A percentile compares a stretch with the other conserved stretches of the same genome.
phyloP scores from a whole-genome alignment of 2,329 filamentous ascomycete species.

The Phialocephala subalpina region DNA sequence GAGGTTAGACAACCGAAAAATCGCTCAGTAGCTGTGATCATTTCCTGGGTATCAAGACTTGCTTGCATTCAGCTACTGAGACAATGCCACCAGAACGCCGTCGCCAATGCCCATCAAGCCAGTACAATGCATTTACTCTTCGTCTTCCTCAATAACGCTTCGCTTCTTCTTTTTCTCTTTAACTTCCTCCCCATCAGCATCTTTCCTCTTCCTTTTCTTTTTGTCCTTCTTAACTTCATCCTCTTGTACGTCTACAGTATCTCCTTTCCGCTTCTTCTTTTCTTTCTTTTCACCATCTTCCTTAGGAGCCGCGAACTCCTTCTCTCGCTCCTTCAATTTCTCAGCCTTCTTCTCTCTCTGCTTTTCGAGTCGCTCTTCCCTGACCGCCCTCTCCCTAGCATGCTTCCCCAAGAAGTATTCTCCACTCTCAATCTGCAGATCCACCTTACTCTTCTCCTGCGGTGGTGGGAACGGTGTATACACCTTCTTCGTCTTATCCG shows the following conservation, averaged over 20 bases:
- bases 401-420: slow-evolving; percentile 96
- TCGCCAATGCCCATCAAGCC: slow-evolving; percentile 29
- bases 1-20: too few relatives aligned
- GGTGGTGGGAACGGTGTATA: slow-evolving; percentile 98
- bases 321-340: slow-evolving; percentile 83
- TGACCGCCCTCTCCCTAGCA: slow-evolving; percentile 84
- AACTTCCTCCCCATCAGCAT: slow-evolving; percentile 35
- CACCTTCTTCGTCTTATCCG: slow-evolving; percentile 90
- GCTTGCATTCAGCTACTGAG: slow-evolving; percentile 1
- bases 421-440: slow-evolving; percentile 96
- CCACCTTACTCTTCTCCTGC: slow-evolving; percentile 98
- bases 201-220: slow-evolving; percentile 36
- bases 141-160: slow-evolving; percentile 27
- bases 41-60: slow-evolving; percentile 5
- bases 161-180: slow-evolving; percentile 35
- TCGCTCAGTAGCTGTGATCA: not conserved
- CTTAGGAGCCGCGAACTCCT: slow-evolving; percentile 87
- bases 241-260: slow-evolving; percentile 33
- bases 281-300: slow-evolving; percentile 67
- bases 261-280: slow-evolving; percentile 57
- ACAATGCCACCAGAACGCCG: slow-evolving; percentile 24
- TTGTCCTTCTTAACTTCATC: slow-evolving; percentile 35
- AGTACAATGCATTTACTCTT: slow-evolving; percentile 17
- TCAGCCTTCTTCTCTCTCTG: slow-evolving; percentile 89
- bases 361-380: slow-evolving; percentile 82